Base-by-base conservation (phyloP, 768 basidiomycete genomes). In the Russula emetica region DNA sequence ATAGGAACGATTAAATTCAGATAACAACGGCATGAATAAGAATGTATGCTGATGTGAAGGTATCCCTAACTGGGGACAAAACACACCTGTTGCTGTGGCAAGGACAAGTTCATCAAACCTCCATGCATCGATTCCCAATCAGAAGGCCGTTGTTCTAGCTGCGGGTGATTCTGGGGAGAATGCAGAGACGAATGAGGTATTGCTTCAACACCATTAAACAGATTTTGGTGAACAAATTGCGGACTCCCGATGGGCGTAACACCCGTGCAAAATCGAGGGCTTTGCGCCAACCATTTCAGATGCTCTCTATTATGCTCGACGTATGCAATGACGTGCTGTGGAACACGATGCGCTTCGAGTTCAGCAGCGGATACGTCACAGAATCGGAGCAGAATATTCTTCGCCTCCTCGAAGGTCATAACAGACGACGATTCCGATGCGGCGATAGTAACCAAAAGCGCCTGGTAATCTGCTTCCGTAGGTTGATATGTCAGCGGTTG, bases 31-130 rank as follows among this genome's bases (percentile, higher is more conserved):
- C 22, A n/a, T 13, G 13, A n/a, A 53, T 24, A 40, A 24, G 30
- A n/a, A 5, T 22, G 26, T 34, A 62, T 32, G 36, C 9, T 5
- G n/a, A 54, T 38, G 6, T 11, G 30, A 38, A 9, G 24, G 34
- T 45, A 47, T 34, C 24, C 54, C 50, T 52, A 42, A 36, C 32
- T 58, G 22, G 24, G 2, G 26, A 30, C 40, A 44, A 56, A 1
- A 61, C 63, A 30, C 32, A 64, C 63, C 63, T 64, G 62, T 18
- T 22, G 55, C 28, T 28, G 55, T 63, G 51, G 51, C 40, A 56
- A 56, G 16, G 42, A n/a, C 28, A 38, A 38, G 13, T n/a, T 28
- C 54, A 32, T 53, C 10, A 24, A 22, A 51, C n/a, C 47, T 56
- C 40, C 63, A 30, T 42, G 58, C 24, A 56, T 60, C 40, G 16